Evolutionary conservation across 2,329 filamentous ascomycete species (phyloP), one percentile per base, ranked within the genome.

Genomic region (Erysiphe neolycopersici): DNA sequence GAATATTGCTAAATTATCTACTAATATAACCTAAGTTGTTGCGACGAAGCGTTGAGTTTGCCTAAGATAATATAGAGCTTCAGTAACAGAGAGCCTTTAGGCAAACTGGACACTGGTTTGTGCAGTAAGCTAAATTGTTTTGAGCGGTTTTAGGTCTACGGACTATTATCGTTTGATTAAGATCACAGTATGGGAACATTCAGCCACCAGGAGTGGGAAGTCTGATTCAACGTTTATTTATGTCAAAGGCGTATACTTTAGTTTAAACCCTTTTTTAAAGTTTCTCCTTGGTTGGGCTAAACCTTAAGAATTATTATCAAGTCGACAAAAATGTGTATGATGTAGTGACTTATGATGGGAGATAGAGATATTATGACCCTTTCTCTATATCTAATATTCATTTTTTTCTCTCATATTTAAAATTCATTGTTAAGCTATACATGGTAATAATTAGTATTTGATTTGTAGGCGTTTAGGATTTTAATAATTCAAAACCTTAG

Each of bases 21-120:
- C 17, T 37, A 37, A 41, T 43, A 49, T 18, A 53, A 50, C 61
- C 16, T 8, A 43, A 64, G 65, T 67, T 51, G 56, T 67, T 49
- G 61, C 61, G 40, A 60, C 61, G 44, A 59, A 57, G 47, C 58
- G 61, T 48, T 61, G 62, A 57, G 43, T 14, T 35, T 18, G 32
- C 35, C 5, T 17, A 26, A 36, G 32, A 38, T 37, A 9, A n/a
- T 8, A 10, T 26, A 38, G 30, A 44, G 38, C 18, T 26, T 43
- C 33, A 10, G 32, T 35, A 9, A 13, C 4, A 26, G 17, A 26
- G 14, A 26, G 14, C 10, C n/a, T 19, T 4, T 14, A 22, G 38
- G 35, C 13, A 32, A 47, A 47, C 45, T 45, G 44, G 47, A 45
- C 30, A 30, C 38, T 32, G 38, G 42, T 44, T 45, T 47, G 44